A percentile compares a stretch with the other conserved stretches of the same genome.
Conservation (phyloP, 208 protist species). For the Wallacemonas sp. region DNA sequence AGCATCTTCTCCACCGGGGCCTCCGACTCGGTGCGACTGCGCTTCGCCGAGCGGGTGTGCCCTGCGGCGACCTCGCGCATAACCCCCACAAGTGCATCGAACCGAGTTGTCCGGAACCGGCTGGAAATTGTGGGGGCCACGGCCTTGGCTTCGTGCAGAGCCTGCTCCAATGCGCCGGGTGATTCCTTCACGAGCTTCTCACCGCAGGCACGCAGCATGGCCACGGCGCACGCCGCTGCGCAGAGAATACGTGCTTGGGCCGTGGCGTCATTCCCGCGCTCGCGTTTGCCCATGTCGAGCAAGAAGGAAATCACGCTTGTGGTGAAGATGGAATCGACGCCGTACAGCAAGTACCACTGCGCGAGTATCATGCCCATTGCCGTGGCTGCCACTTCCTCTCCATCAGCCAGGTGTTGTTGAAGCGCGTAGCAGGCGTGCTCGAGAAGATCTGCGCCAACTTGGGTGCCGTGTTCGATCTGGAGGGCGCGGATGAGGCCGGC, state of each 20-base stretch:
- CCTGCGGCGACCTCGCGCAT: slow-evolving; percentile 65
- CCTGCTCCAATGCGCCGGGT: slow-evolving; percentile 52
- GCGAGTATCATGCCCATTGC: slow-evolving; percentile 70
- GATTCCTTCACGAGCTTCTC: slow-evolving; percentile 82
- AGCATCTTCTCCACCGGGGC: slow-evolving; percentile 58
- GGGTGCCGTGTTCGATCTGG: slow-evolving; percentile 68
- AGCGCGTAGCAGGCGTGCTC: slow-evolving; percentile 50
- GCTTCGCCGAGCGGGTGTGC: slow-evolving; percentile 39
- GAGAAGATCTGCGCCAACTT: slow-evolving; percentile 66
- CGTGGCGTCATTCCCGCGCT: background rate
- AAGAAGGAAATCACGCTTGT: slow-evolving; percentile 50
- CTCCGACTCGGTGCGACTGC: slow-evolving; percentile 39
- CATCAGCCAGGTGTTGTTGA: slow-evolving; percentile 37
- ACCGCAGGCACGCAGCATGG: slow-evolving; percentile 70
- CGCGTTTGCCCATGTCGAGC: slow-evolving; percentile 21
- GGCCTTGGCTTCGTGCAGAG: slow-evolving; percentile 38
- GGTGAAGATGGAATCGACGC: slow-evolving; percentile 58
- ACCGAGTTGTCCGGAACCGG: slow-evolving; percentile 32
- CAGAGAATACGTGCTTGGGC: background rate
- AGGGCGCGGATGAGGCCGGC: slow-evolving; percentile 74
- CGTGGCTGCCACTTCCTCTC: slow-evolving; percentile 43
- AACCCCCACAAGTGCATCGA: slow-evolving; percentile 57
- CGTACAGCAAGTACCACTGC: slow-evolving; percentile 71
- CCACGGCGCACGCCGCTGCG: slow-evolving; percentile 54
- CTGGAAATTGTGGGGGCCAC: background rate